These are phyloP conservation scores for Pontederia crassipes DNA, from an alignment of 176 grass and related monocot species.

Conservation along the genomic window DNA sequence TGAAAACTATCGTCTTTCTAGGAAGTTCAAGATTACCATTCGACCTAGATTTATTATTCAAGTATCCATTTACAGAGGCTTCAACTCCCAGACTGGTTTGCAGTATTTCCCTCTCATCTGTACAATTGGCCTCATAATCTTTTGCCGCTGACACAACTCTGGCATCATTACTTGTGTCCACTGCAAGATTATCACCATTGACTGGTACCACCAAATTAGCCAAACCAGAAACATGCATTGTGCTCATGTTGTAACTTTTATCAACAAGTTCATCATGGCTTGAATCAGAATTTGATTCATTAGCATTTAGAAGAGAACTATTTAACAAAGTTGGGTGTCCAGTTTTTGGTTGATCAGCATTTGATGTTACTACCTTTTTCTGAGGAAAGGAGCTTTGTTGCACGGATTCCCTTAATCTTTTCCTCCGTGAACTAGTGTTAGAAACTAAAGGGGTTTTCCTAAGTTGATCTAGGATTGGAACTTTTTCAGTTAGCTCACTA, in stretches of 20 bases:
- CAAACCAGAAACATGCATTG: slow-evolving; percentile 8
- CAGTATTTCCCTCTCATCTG: slow-evolving; percentile 14
- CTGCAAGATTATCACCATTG: slow-evolving; percentile 16
- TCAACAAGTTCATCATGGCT: slow-evolving; percentile 17
- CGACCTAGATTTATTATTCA: slow-evolving; percentile 32
- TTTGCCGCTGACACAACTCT: slow-evolving; percentile 21
- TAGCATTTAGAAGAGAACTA: slow-evolving; percentile 25
- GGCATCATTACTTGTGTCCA: slow-evolving; percentile 11
- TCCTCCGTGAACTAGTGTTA: slow-evolving; percentile 42
- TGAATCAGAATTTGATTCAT: slow-evolving; percentile 30
- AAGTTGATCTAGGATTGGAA: slow-evolving; percentile 60
- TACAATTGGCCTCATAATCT: slow-evolving; percentile 20
- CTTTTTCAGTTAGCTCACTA: slow-evolving; percentile 46
- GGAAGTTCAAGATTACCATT: slow-evolving; percentile 40
- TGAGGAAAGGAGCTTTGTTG: slow-evolving; percentile 21
- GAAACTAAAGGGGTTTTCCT: slow-evolving; percentile 34
- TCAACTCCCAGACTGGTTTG: slow-evolving; percentile 28
- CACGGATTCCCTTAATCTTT: slow-evolving; percentile 27
- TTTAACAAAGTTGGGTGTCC: slow-evolving; percentile 20
- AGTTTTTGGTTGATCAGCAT: slow-evolving; percentile 23
- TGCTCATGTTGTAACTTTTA: slow-evolving; percentile 19
- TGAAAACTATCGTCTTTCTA: slow-evolving; percentile 36
- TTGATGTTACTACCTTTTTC: slow-evolving; percentile 21
- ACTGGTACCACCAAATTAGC: slow-evolving; percentile 18
- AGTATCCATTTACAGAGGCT: slow-evolving; percentile 28